Base-by-base conservation (phyloP, 2,329 filamentous ascomycete species). In the Esteya vermicola region DNA sequence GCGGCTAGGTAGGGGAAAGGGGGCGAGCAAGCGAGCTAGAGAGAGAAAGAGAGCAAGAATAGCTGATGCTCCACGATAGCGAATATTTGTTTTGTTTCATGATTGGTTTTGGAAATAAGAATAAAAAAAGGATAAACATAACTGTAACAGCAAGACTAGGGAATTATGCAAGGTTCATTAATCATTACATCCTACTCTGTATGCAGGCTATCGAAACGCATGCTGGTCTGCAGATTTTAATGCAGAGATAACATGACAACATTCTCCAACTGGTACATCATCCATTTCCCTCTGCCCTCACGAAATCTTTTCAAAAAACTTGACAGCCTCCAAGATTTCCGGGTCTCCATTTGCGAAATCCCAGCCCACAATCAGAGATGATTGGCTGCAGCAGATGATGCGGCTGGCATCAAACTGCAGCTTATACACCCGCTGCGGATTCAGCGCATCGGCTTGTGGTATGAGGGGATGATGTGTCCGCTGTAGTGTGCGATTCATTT, bases 301-400 rank as follows among this genome's bases (percentile, higher is more conserved):
- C 42, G 75, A 70, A 32, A 79, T 64, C 3, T 72, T 68, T 39
- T 69, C 77, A 55, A 93, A 94, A 54, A 93, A 93, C 27, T 73
- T 71, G 47, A 77, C 75, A 7, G 81, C 83, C 54, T 84, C 78
- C 41, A 85, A 75, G 39, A 95, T 72, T 50, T 93, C 81, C 41
- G 72, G 60, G 48, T 98, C 88, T 5, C 76, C 81, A 49, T 86
- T 85, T 43, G 86, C 91, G 67, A 96, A 98, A 58, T 98, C 91
- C 91, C 91, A 98, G 0, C 88, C 91, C 1, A 96, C 85, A 53
- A 98, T 96, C 14, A 81, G 77, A 30, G 79, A 79, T 42, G 91
- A 85, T 57, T 96, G 88, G 47, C 83, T 91, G 56, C 89, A 95
- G 62, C 88, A 95, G 40, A 98, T 81, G 49, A 98, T 93, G 51